These are phyloP conservation scores for Plasmodium malariae DNA, from an alignment of 169 alveolate genomes.

Conservation along the genomic window DNA sequence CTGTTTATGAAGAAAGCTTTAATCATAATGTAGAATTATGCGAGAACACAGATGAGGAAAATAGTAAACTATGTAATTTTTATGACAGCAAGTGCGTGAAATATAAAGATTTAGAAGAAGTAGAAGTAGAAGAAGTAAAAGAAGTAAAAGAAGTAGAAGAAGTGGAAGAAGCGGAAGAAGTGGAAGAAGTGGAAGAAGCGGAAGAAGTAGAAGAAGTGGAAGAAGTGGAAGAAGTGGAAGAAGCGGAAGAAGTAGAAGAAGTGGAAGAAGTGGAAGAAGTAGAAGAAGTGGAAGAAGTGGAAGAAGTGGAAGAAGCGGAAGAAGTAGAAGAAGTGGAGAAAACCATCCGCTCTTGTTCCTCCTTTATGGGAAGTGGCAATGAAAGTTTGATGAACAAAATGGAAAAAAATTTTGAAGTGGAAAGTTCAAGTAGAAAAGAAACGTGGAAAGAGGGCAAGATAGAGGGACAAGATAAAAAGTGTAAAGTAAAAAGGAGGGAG, in stretches of 20 bases:
- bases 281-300: neutral
- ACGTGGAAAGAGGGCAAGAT: neutral
- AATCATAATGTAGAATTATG: slow-evolving; percentile 1
- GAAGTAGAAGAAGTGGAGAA: neutral
- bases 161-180: neutral
- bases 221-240: neutral
- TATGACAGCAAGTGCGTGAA: neutral
- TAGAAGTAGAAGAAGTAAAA: neutral
- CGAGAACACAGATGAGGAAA: slow-evolving; percentile 13
- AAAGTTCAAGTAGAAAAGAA: neutral
- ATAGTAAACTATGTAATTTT: neutral
- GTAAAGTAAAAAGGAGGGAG: neutral
- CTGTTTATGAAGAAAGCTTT: slow-evolving; percentile 4
- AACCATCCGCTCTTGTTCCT: neutral
- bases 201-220: neutral
- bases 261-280: neutral
- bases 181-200: neutral
- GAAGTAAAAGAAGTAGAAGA: neutral
- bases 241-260: neutral
- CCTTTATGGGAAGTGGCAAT: neutral
- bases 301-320: neutral
- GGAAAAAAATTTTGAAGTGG: neutral
- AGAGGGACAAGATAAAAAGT: neutral
- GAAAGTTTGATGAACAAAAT: neutral
- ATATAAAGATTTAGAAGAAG: neutral